Evolutionary conservation across 768 basidiomycete genomes (phyloP), one percentile per base, ranked within the genome.

Genomic region (Mycena filopes): DNA sequence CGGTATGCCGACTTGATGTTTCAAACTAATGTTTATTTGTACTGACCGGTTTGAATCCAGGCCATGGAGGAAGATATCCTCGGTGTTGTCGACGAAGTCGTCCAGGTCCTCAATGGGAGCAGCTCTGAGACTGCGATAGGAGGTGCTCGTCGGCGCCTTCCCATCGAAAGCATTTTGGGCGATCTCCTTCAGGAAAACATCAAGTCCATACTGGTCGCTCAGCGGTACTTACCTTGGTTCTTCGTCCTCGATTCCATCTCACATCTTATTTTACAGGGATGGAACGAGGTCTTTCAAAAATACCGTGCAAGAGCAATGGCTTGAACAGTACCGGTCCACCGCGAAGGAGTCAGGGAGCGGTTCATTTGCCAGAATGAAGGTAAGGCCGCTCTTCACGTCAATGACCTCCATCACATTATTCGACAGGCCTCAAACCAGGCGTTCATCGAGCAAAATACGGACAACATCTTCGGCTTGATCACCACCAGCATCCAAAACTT

Each of bases 211-310:
- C 18, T 28, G 1, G 2, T 59, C 1, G 53, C 66, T 1, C 66
- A 68, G 29, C 26, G 57, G 66, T 60, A n/a, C n/a, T n/a, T n/a
- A n/a, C n/a, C n/a, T n/a, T n/a, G n/a, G n/a, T n/a, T n/a, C n/a
- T n/a, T 15, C 1, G 60, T 48, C 11, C 26, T 16, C 20, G 40
- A 28, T 25, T 25, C 18, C 8, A 8, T 20, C 20, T 47, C 21
- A 13, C 29, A 46, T 45, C 54, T 18, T 25, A 18, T 6, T 41
- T 4, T 26, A 54, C 20, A 68, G 66, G 21, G 53, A 63, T 11
- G 62, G 56, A 2, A 68, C 51, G 8, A 56, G 66, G 0, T 41
- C 51, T 0, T 68, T 68, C 46, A 23, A n/a, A 0, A 10, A 33
- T 20, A 46, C 40, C 5, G 13, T 68, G 0, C 60, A 63, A 15